phyloP scores from a whole-genome alignment of 306 rosid genomes.

The Ziziphus jujuba region DNA sequence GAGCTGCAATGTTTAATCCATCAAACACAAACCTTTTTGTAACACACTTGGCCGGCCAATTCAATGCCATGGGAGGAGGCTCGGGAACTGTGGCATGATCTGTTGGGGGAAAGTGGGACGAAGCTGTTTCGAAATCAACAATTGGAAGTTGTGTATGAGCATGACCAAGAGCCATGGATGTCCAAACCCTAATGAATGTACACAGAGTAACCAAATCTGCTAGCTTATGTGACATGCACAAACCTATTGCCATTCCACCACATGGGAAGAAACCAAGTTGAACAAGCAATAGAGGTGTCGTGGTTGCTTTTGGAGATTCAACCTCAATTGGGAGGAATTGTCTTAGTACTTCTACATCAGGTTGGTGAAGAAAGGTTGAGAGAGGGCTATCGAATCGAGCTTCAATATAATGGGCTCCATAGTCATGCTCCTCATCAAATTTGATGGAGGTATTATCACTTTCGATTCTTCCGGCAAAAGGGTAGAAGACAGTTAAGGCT shows the following conservation, averaged over 20 bases:
- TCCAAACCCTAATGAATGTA: conserved; percentile 44
- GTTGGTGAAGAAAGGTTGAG: conserved; percentile 21
- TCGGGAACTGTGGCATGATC: background rate
- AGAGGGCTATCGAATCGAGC: conserved; percentile 28
- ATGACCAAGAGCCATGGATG: conserved; percentile 6
- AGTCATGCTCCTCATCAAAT: conserved; percentile 20
- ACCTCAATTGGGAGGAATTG: conserved; percentile 31
- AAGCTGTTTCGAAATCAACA: conserved; percentile 20
- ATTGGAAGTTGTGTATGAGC: background rate
- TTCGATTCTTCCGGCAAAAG: conserved; percentile 47
- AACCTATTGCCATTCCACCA: conserved; percentile 54
- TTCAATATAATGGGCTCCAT: conserved; percentile 29
- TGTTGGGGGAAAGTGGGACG: conserved; percentile 14
- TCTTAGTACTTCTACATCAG: conserved; percentile 4
- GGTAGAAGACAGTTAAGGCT: conserved; percentile 44
- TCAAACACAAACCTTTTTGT: conserved; percentile 43
- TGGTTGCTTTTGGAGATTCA: conserved; percentile 12
- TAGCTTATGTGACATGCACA: conserved; percentile 42
- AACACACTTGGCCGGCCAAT: background rate
- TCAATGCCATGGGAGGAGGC: background rate
- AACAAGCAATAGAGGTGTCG: conserved; percentile 30
- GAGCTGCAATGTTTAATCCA: conserved; percentile 21
- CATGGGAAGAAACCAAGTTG: conserved; percentile 47
- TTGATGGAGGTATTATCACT: conserved; percentile 19
- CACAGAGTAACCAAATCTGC: conserved; percentile 41